Evolutionary conservation across 176 grass and related monocot species (phyloP).

Genomic region (Aegilops bicornis): DNA sequence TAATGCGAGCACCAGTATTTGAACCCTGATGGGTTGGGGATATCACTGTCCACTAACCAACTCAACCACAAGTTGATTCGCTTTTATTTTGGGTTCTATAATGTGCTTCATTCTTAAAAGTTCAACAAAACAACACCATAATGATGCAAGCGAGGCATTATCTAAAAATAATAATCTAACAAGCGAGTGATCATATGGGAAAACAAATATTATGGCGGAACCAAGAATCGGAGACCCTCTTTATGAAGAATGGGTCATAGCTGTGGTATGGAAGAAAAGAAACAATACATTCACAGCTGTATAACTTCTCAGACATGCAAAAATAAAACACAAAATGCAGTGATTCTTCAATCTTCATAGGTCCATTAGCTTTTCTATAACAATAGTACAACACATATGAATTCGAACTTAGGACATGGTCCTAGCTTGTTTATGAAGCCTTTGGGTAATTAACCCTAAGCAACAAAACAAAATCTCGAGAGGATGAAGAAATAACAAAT

Average conservation of each 20-base stretch:
- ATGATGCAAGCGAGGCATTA: background rate
- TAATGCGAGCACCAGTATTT: no score
- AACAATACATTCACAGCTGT: background rate
- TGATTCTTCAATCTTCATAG: background rate
- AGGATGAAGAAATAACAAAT: slow-evolving; percentile 26
- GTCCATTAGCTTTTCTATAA: slow-evolving; percentile 16
- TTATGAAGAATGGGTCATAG: background rate
- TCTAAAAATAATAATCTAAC: no score
- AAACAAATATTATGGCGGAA: background rate
- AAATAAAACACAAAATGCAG: no score
- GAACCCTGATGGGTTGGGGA: no score
- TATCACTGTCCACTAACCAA: no score
- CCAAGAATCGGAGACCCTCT: background rate
- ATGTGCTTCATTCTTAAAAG: background rate
- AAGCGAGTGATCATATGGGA: no score
- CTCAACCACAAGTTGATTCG: no score
- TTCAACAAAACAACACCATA: background rate
- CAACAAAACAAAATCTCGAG: slow-evolving; percentile 34
- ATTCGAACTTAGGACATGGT: slow-evolving; percentile 1
- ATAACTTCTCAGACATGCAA: background rate
- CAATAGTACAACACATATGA: slow-evolving; percentile 21
- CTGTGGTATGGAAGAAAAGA: background rate
- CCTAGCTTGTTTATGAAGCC: slow-evolving; percentile 20
- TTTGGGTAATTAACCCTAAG: slow-evolving; percentile 22
- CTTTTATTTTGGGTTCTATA: no score